These are phyloP conservation scores for baker's yeast (Saccharomyces cerevisiae) DNA, from an alignment of 805 yeast genomes.

Conservation along the genomic window DNA sequence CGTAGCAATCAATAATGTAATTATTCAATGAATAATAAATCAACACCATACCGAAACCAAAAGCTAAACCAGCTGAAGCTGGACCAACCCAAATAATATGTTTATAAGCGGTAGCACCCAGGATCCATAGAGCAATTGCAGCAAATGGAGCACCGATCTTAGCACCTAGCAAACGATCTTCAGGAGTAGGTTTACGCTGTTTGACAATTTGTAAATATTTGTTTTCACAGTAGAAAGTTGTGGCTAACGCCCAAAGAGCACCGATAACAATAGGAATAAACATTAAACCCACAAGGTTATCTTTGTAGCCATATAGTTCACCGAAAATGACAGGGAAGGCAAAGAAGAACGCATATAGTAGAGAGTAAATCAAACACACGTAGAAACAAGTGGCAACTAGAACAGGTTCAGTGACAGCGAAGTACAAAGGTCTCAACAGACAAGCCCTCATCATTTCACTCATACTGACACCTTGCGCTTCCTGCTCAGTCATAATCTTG, in stretches of 20 bases:
- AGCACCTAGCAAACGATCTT: constrained; percentile 72
- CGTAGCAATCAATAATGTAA: constrained; percentile 85
- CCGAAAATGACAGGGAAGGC: constrained; percentile 88
- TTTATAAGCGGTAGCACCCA: constrained; percentile 71
- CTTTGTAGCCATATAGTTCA: constrained; percentile 67
- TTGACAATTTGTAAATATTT: constrained; percentile 45
- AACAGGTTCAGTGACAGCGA: constrained; percentile 75
- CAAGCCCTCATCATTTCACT: constrained; percentile 65
- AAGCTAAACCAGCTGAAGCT: constrained; percentile 66
- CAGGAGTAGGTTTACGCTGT: constrained; percentile 60
- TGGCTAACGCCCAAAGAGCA: constrained; percentile 59
- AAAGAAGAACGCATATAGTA: constrained; percentile 86
- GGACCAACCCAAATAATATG: constrained; percentile 76
- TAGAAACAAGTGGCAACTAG: constrained; percentile 75
- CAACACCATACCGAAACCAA: constrained; percentile 72
- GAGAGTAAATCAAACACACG: constrained; percentile 83
- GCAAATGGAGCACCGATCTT: constrained; percentile 80
- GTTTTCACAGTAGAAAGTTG: constrained; percentile 70
- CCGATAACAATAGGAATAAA: constrained; percentile 86
- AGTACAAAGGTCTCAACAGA: constrained; percentile 70
- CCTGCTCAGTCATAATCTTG: constrained; percentile 88
- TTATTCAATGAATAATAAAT: constrained; percentile 70
- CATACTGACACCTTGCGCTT: constrained; percentile 65
- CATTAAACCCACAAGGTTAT: constrained; percentile 78
- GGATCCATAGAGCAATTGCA: constrained; percentile 66